Base-by-base conservation (phyloP, 495 filamentous ascomycete genomes). In the Aspergillus sclerotioniger region DNA sequence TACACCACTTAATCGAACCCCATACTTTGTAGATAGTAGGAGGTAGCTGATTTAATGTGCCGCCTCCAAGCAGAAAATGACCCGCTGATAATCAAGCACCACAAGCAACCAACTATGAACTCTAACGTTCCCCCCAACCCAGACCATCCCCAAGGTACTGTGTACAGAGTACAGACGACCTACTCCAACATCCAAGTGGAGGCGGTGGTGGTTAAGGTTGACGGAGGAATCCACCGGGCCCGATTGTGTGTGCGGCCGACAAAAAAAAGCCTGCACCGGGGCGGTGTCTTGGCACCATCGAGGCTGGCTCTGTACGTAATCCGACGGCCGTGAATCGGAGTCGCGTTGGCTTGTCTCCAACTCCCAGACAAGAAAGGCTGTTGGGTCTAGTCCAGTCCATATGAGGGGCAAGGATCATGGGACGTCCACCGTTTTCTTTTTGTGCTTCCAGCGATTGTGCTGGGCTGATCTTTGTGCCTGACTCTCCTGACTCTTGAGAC, bases 251-350 rank as follows among this genome's bases (percentile, higher is more conserved):
- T 25, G 25, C 25, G 25, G 37, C 8, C 37, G 5, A n/a, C 12
- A 13, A 41, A n/a, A 15, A n/a, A 41, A 41, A 41, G n/a, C n/a
- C 37, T 13, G 15, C 8, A 7, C 15, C 37, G 8, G n/a, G 37
- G 13, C 3, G 33, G 9, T 13, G 13, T 9, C 33, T 35, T 35
- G 33, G 33, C 33, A 35, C 33, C 33, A 35, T 13, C 33, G 9
- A 13, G 9, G 37, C 37, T n/a, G 37, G 2, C 37, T n/a, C 47
- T 25, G 25, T 50, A 50, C 28, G 47, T 50, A 50, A 50, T 50
- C 25, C 47, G 25, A 32, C 47, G 12, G 47, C 47, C 47, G 47
- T 13, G 25, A 50, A 32, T 50, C 47, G 47, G 47, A 50, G 47
- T 32, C 28, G 47, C 31, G 3, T 50, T 28, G 3, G 13, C 7